phyloP scores from a whole-genome alignment of 768 basidiomycete genomes.

The Royoungia palumana region DNA sequence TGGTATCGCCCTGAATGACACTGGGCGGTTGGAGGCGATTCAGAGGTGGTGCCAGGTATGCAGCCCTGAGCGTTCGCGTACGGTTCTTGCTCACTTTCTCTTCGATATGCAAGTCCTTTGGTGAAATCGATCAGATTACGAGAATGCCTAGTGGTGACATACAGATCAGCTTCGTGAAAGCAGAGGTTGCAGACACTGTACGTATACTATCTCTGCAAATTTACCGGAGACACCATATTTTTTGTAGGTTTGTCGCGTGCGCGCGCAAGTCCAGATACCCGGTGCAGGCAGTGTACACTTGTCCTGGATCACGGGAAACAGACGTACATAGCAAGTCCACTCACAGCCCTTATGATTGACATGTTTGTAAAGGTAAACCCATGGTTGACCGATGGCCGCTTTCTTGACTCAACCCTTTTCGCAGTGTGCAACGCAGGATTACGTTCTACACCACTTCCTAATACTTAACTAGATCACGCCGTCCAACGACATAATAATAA shows the following conservation, averaged over 20 bases:
- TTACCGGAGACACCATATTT: slow-evolving; percentile 4
- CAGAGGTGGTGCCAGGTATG: slow-evolving; percentile 76
- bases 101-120: slow-evolving; percentile 54
- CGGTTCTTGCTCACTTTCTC: slow-evolving; percentile 5
- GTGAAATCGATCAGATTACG: slow-evolving; percentile 68
- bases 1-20: slow-evolving; percentile 60
- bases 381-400: not conserved
- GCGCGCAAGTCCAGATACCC: slow-evolving; percentile 68
- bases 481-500: slow-evolving; percentile 29
- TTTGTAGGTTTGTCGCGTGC: slow-evolving; percentile 69
- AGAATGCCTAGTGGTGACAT: slow-evolving; percentile 76
- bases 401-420: slow-evolving; percentile 3
- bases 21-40: slow-evolving; percentile 60
- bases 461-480: slow-evolving; percentile 22
- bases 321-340: slow-evolving; percentile 26
- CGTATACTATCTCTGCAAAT: slow-evolving; percentile 21
- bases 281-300: slow-evolving; percentile 77
- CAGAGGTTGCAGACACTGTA: slow-evolving; percentile 80
- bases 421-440: slow-evolving; percentile 28
- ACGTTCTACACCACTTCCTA: slow-evolving; percentile 26
- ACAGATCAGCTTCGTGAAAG: slow-evolving; percentile 69
- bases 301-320: slow-evolving; percentile 66
- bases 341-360: not conserved
- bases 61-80: not conserved
- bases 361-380: slow-evolving; percentile 26